Percentiles rank a stretch among this genome's conserved stretches.
phyloP scores from a whole-genome alignment of 73 alveolate genomes.

The Stentor coeruleus region DNA sequence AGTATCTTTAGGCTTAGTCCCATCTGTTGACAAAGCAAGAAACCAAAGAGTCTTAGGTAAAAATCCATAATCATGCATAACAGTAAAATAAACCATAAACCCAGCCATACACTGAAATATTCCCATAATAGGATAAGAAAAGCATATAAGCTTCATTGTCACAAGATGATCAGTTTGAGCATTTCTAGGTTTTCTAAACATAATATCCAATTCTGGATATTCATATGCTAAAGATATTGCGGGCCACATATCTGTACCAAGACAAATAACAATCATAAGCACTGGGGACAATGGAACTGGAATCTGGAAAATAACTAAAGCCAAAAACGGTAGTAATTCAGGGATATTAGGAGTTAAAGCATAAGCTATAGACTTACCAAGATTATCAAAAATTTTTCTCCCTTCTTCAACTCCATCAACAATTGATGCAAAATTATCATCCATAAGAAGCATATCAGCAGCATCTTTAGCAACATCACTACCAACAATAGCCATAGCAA shows the following conservation, averaged over 20 bases:
- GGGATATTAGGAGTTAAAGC: slow-evolving; percentile 78
- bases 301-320: slow-evolving; percentile 61
- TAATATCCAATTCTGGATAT: slow-evolving; percentile 86
- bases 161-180: slow-evolving; percentile 81
- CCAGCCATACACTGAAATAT: slow-evolving; percentile 69
- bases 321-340: slow-evolving; percentile 81
- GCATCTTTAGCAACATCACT: slow-evolving; percentile 99
- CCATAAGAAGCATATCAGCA: slow-evolving; percentile 95
- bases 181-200: slow-evolving; percentile 88
- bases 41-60: slow-evolving; percentile 44
- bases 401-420: slow-evolving; percentile 97
- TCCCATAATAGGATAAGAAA: slow-evolving; percentile 72
- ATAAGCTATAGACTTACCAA: slow-evolving; percentile 77
- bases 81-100: slow-evolving; percentile 67
- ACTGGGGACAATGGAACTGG: slow-evolving; percentile 88
- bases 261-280: slow-evolving; percentile 67
- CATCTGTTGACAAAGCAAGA: background rate
- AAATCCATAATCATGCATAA: slow-evolving; percentile 85
- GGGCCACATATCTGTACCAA: slow-evolving; percentile 93
- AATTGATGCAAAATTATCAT: slow-evolving; percentile 96
- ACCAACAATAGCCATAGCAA: slow-evolving; percentile 89
- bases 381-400: slow-evolving; percentile 88
- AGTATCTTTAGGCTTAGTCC: slow-evolving; percentile 20
- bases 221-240: slow-evolving; percentile 92
- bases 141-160: slow-evolving; percentile 59